These are phyloP conservation scores for Nitzschia sp. DNA, from an alignment of 108 stramenopile genomes.

Conservation along the genomic window DNA sequence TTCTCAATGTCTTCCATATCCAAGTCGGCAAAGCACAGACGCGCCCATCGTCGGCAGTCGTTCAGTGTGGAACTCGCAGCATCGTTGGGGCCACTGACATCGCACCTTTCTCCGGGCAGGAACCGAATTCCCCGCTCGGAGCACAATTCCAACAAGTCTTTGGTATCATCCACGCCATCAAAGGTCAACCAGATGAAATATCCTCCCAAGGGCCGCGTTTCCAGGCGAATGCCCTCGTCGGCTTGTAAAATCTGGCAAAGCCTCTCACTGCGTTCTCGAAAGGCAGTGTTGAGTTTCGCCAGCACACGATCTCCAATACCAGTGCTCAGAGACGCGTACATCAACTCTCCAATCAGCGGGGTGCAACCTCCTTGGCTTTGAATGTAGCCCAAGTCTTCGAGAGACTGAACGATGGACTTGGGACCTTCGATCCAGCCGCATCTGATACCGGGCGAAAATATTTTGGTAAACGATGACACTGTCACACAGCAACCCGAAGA, in stretches of 20 bases:
- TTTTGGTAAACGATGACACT: conserved; percentile 77
- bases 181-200: conserved; percentile 73
- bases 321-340: conserved; percentile 41
- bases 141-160: conserved; percentile 46
- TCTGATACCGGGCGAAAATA: conserved; percentile 68
- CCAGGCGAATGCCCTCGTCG: conserved; percentile 42
- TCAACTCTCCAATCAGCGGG: conserved; percentile 62
- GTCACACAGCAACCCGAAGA: conserved; percentile 61
- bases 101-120: conserved; percentile 53
- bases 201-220: conserved; percentile 42
- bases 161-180: conserved; percentile 43
- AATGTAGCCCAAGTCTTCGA: conserved; percentile 60
- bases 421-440: conserved; percentile 78
- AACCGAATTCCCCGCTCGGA: conserved; percentile 42
- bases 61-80: neutral
- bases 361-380: conserved; percentile 64
- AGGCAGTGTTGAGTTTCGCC: conserved; percentile 42
- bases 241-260: conserved; percentile 36
- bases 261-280: conserved; percentile 38
- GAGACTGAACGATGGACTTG: conserved; percentile 35
- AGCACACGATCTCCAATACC: conserved; percentile 50
- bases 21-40: conserved; percentile 73
- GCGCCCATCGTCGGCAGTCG: conserved; percentile 22
- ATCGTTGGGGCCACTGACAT: conserved; percentile 14
- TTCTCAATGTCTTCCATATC: conserved; percentile 35